A percentile compares a stretch with the other conserved stretches of the same genome.
These are phyloP conservation scores for Apiotrichum veenhuisii DNA, from an alignment of 1,284 basidiomycete species.

Conservation along the genomic window DNA sequence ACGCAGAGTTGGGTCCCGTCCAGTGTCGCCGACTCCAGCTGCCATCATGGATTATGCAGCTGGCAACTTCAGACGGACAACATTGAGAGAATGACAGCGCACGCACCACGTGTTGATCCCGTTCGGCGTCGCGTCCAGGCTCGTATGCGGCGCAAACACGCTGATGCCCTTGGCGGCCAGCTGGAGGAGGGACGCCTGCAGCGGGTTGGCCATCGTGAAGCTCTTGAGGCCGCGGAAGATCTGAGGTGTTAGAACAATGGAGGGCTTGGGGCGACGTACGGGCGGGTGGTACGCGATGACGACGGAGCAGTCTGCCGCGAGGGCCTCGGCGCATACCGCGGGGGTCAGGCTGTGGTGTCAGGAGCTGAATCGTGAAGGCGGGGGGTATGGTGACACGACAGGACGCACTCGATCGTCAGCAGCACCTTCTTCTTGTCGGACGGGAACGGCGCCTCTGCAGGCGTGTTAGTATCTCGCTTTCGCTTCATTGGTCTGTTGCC, in stretches of 20 bases:
- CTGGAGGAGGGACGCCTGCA: slow-evolving; percentile 74
- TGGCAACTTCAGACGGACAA: neutral
- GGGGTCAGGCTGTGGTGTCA: slow-evolving; percentile 63
- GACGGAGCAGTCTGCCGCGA: slow-evolving; percentile 58
- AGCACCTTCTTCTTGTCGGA: slow-evolving; percentile 63
- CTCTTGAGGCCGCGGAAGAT: slow-evolving; percentile 79
- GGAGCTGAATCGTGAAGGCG: no score
- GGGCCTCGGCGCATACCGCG: slow-evolving; percentile 70
- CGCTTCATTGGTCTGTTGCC: neutral
- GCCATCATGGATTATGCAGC: no score
- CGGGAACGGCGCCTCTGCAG: slow-evolving; percentile 66
- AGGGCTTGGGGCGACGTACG: slow-evolving; percentile 19
- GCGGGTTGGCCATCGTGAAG: slow-evolving; percentile 69
- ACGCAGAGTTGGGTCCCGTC: no score
- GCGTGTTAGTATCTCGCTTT: slow-evolving; percentile 3
- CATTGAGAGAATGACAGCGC: neutral
- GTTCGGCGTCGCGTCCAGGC: slow-evolving; percentile 72
- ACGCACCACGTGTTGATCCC: slow-evolving; percentile 77
- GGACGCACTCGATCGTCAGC: slow-evolving; percentile 75
- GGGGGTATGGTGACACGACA: no score
- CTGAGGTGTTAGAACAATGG: slow-evolving; percentile 5
- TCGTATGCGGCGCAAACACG: slow-evolving; percentile 82
- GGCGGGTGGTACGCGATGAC: slow-evolving; percentile 87
- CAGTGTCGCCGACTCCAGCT: no score
- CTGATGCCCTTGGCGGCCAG: slow-evolving; percentile 77